Evolutionary conservation across 306 rosid genomes (phyloP).

Genomic region (Malus domestica): ASM211411v1 NC_041800.1:5089501-5090000

Average conservation of each 20-base stretch:
- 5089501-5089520: not conserved
- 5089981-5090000: too few relatives aligned
- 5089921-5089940: too few relatives aligned
- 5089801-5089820: slow-evolving; percentile 58
- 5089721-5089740: not conserved
- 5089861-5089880: too few relatives aligned
- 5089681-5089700: slow-evolving; percentile 41
- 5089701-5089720: slow-evolving; percentile 9
- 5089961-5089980: too few relatives aligned
- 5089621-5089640: slow-evolving; percentile 77
- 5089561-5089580: slow-evolving; percentile 37
- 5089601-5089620: slow-evolving; percentile 94
- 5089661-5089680: slow-evolving; percentile 95
- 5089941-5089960: too few relatives aligned
- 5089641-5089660: slow-evolving; percentile 81
- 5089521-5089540: slow-evolving; percentile 6
- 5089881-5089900: too few relatives aligned
- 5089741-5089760: not conserved
- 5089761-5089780: slow-evolving; percentile 4
- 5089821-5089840: slow-evolving; percentile 78
- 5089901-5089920: too few relatives aligned
- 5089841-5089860: slow-evolving; percentile 23
- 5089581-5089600: slow-evolving; percentile 79
- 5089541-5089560: slow-evolving; percentile 3
- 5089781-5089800: slow-evolving; percentile 52